Percentiles rank a stretch among this genome's conserved stretches.
Conservation (phyloP, 768 basidiomycete genomes). For the Paxillus ammoniavirescens region DNA sequence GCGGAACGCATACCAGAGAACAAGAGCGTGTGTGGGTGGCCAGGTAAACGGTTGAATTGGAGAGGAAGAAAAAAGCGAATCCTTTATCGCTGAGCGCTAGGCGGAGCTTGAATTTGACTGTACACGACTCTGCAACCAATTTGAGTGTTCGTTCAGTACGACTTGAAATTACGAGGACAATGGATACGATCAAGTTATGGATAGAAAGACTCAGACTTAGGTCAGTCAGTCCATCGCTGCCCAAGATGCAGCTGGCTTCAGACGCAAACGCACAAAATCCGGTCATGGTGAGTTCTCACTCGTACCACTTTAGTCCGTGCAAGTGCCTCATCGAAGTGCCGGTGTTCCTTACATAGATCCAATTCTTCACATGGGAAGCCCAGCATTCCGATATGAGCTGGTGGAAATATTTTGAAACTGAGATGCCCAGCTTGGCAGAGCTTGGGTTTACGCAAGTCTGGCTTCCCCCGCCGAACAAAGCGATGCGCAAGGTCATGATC, state of each 20-base stretch:
- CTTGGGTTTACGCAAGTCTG: slow-evolving; percentile 80
- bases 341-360: slow-evolving; percentile 43
- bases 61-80: slow-evolving; percentile 8
- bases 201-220: slow-evolving; percentile 20
- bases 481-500: slow-evolving; percentile 50
- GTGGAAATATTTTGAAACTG: slow-evolving; percentile 74
- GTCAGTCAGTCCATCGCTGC: slow-evolving; percentile 41
- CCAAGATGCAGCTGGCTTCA: slow-evolving; percentile 61
- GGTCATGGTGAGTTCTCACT: slow-evolving; percentile 54
- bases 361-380: slow-evolving; percentile 86
- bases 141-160: neutral
- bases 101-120: slow-evolving; percentile 31
- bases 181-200: slow-evolving; percentile 14
- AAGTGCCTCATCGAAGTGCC: neutral
- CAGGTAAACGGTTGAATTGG: slow-evolving; percentile 38
- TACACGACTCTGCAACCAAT: too few species aligned
- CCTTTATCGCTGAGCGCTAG: slow-evolving; percentile 1
- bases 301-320: neutral
- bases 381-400: slow-evolving; percentile 59
- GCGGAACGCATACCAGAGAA: slow-evolving; percentile 60
- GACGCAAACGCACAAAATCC: slow-evolving; percentile 50
- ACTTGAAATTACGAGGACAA: slow-evolving; percentile 6
- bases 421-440: slow-evolving; percentile 59
- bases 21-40: slow-evolving; percentile 44
- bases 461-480: slow-evolving; percentile 85